Percentiles rank a stretch among this genome's conserved stretches.
These are phyloP conservation scores for Aspergillus nomiae DNA, from an alignment of 2,329 filamentous ascomycete species.

Conservation along the genomic window DNA sequence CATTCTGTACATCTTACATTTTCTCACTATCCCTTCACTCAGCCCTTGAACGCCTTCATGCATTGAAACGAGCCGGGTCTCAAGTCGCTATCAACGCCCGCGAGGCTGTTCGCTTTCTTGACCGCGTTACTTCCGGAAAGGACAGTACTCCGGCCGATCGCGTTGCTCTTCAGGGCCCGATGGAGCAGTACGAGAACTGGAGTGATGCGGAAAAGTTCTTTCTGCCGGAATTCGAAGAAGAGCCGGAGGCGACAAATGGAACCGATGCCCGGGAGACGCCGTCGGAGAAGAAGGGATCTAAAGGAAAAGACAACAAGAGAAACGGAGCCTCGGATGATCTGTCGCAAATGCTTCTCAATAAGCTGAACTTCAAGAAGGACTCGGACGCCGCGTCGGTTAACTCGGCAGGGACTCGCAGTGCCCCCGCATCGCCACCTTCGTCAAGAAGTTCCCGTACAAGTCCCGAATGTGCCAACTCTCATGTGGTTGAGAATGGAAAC, in stretches of 20 bases:
- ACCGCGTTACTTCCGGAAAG: constrained; percentile 52
- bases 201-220: constrained; percentile 49
- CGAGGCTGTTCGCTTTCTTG: constrained; percentile 55
- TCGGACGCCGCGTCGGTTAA: constrained; percentile 40
- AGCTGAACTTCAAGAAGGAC: constrained; percentile 50
- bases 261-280: constrained; percentile 20
- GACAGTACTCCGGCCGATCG: constrained; percentile 46
- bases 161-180: constrained; percentile 51
- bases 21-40: constrained; percentile 15
- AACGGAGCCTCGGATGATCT: constrained; percentile 39
- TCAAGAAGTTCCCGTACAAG: constrained; percentile 50
- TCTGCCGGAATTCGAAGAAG: constrained; percentile 47
- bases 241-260: constrained; percentile 30
- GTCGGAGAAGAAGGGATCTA: constrained; percentile 22
- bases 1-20: constrained; percentile 6
- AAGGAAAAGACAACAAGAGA: constrained; percentile 24
- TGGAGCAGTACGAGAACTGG: constrained; percentile 52
- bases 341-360: constrained; percentile 51
- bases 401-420: constrained; percentile 45
- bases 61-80: constrained; percentile 47
- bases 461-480: constrained; percentile 41
- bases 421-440: constrained; percentile 45
- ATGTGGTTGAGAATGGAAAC: constrained; percentile 27
- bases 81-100: constrained; percentile 53
- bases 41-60: constrained; percentile 51